Evolutionary conservation across 2,329 filamentous ascomycete genomes (phyloP).

Genomic region (Allantophomopsis cytisporea): DNA sequence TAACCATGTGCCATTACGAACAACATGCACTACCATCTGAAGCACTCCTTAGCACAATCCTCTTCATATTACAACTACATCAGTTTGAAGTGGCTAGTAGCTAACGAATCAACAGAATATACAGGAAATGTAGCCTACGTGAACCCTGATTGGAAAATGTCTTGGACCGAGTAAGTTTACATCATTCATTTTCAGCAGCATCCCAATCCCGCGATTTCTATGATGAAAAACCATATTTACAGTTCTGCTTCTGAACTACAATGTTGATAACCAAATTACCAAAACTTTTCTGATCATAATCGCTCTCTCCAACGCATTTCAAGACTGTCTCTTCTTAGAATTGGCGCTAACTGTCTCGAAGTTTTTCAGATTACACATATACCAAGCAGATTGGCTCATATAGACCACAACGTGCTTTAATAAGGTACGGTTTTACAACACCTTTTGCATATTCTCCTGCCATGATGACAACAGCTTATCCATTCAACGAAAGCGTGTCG

Average conservation of each 20-base stretch:
- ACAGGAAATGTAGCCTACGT: too few relatives aligned
- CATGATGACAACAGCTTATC: slow-evolving; percentile 58
- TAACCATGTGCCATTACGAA: slow-evolving; percentile 20
- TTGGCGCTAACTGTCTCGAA: too few relatives aligned
- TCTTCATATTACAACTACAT: slow-evolving; percentile 2
- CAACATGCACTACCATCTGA: slow-evolving; percentile 71
- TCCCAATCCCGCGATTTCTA: slow-evolving; percentile 6
- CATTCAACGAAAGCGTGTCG: slow-evolving; percentile 58
- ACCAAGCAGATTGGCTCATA: slow-evolving; percentile 12
- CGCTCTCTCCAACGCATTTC: not conserved
- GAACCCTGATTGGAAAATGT: too few relatives aligned
- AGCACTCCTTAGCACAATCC: slow-evolving; percentile 18
- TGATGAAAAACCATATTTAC: slow-evolving; percentile 54
- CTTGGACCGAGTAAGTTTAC: too few relatives aligned
- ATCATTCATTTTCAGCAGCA: too few relatives aligned
- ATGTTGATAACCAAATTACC: slow-evolving; percentile 53
- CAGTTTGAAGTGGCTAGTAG: slow-evolving; percentile 7
- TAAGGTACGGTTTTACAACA: slow-evolving; percentile 9
- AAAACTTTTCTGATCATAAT: slow-evolving; percentile 42
- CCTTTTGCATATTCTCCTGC: slow-evolving; percentile 6
- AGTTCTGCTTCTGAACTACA: slow-evolving; percentile 64
- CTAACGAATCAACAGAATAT: too few relatives aligned
- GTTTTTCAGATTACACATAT: slow-evolving; percentile 18
- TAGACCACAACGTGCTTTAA: too few relatives aligned
- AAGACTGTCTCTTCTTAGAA: slow-evolving; percentile 1